Evolutionary conservation across 1,139 yeast species (phyloP).

Genomic region (Chernovozyma sophiae-reginae): DNA sequence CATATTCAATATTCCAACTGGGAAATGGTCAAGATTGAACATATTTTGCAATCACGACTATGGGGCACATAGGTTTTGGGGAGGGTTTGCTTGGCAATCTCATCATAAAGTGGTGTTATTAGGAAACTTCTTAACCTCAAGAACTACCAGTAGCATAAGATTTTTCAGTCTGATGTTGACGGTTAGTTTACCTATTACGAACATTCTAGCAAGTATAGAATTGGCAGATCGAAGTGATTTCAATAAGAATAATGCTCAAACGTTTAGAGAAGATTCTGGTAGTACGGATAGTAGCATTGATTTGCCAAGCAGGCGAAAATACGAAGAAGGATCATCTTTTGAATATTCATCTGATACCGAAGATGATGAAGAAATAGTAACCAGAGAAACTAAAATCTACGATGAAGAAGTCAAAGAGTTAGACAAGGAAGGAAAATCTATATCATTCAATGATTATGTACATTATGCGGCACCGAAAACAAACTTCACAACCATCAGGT

Average conservation of each 20-base stretch:
- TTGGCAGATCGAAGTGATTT: conserved; percentile 20
- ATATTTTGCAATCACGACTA: conserved; percentile 52
- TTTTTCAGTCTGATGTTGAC: conserved; percentile 55
- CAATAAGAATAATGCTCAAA: not conserved
- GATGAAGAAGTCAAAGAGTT: conserved; percentile 1
- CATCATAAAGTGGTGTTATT: conserved; percentile 62
- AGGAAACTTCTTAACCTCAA: conserved; percentile 49
- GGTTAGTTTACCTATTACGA: conserved; percentile 64
- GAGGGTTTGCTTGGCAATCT: conserved; percentile 68
- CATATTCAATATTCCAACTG: conserved; percentile 57
- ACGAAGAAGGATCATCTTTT: not conserved
- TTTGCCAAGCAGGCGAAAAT: too few relatives aligned
- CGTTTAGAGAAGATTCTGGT: not conserved
- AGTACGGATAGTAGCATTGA: conserved; percentile 1
- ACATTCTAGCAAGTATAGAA: conserved; percentile 48
- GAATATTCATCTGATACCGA: not conserved
- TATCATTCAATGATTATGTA: conserved; percentile 65
- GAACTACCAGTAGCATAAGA: conserved; percentile 50
- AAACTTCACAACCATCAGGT: conserved; percentile 59
- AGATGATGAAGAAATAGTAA: not conserved
- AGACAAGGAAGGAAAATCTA: conserved; percentile 14
- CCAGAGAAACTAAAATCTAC: conserved; percentile 1
- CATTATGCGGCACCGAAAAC: conserved; percentile 71
- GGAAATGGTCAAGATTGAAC: conserved; percentile 62
- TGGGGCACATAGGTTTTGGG: conserved; percentile 60